Conservation (phyloP, 331 rosid genomes). For the Erythrophleum ivorense region DNA sequence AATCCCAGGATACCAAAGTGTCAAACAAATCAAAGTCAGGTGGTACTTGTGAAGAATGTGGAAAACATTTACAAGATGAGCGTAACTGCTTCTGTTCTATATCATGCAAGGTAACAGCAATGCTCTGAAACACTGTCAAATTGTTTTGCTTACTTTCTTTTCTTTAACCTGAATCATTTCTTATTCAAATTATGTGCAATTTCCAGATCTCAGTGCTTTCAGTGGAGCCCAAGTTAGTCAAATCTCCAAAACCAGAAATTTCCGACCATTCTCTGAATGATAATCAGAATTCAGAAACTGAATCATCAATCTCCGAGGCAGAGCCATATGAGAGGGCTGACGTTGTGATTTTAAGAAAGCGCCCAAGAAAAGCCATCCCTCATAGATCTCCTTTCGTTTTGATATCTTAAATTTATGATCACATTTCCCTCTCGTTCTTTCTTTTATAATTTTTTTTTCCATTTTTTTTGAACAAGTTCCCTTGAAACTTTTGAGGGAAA, state of each 20-base stretch:
- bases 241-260: conserved; percentile 46
- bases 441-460: conserved; percentile 18
- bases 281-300: conserved; percentile 65
- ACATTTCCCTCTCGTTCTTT: conserved; percentile 29
- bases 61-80: conserved; percentile 82
- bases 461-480: conserved; percentile 39
- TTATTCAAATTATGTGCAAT: conserved; percentile 20
- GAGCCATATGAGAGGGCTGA: conserved; percentile 74
- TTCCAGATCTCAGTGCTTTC: conserved; percentile 66
- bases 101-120: conserved; percentile 78
- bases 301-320: conserved; percentile 81
- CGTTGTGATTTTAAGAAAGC: conserved; percentile 72
- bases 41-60: conserved; percentile 85
- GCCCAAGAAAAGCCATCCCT: conserved; percentile 81
- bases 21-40: conserved; percentile 67
- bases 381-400: conserved; percentile 63
- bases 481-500: conserved; percentile 42
- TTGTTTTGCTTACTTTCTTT: background rate
- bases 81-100: conserved; percentile 87
- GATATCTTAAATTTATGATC: conserved; percentile 32
- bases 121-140: conserved; percentile 11
- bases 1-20: conserved; percentile 64
- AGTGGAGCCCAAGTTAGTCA: conserved; percentile 44
- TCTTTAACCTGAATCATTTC: background rate
- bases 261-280: conserved; percentile 51